These are phyloP conservation scores for Parsonsia alboflavescens DNA, from an alignment of 257 asterid species.

Conservation along the genomic window DNA sequence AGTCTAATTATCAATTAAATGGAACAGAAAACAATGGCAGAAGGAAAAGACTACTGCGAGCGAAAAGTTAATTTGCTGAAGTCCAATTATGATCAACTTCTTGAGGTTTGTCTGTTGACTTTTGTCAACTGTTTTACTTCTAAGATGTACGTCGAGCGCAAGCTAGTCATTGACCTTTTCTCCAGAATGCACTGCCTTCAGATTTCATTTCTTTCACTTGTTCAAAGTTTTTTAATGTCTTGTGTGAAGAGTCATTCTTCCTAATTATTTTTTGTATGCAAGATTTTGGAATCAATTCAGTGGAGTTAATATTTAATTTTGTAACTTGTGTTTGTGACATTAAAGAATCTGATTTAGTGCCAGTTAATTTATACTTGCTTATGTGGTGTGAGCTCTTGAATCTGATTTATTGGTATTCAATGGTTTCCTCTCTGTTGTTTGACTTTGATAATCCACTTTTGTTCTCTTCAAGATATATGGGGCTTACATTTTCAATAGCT, in stretches of 20 bases:
- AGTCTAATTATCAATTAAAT: conserved; percentile 9
- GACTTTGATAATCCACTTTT: neutral
- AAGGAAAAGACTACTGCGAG: conserved; percentile 93
- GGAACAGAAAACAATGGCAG: conserved; percentile 76
- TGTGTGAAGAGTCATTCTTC: neutral
- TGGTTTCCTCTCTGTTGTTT: neutral
- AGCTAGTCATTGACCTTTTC: neutral
- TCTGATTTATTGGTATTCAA: no score
- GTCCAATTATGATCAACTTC: conserved; percentile 91
- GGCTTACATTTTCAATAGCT: neutral
- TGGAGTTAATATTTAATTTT: neutral
- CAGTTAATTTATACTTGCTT: neutral
- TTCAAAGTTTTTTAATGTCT: no score
- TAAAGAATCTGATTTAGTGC: neutral
- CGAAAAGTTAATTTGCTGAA: conserved; percentile 79
- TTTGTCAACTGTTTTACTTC: neutral
- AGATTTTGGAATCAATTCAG: neutral
- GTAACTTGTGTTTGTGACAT: neutral
- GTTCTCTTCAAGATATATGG: neutral
- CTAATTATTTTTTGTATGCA: neutral
- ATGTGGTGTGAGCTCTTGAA: no score
- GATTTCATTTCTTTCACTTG: neutral
- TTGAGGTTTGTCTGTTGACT: conserved; percentile 52
- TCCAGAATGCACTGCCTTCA: neutral
- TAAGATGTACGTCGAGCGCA: neutral